A percentile compares a stretch with the other conserved stretches of the same genome.
Evolutionary conservation across 1,139 yeast species (phyloP).

Genomic region (Pichia sp.): DNA sequence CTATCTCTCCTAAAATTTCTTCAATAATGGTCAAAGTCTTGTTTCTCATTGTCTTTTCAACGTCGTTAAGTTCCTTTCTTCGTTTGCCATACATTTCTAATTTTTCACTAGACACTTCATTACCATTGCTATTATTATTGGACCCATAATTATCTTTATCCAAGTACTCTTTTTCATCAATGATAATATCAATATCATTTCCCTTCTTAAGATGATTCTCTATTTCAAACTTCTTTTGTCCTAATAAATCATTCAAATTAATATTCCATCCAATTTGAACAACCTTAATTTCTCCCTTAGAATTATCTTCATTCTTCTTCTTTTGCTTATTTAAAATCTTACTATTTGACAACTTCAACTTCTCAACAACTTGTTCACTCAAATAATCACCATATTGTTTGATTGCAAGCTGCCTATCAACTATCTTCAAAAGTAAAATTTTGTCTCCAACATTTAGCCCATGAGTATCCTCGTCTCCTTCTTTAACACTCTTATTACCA

Average conservation of each 20-base stretch:
- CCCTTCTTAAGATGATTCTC: constrained; percentile 34
- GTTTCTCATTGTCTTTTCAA: constrained; percentile 20
- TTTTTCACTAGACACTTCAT: constrained; percentile 2
- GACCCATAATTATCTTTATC: constrained; percentile 16
- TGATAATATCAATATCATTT: constrained; percentile 31
- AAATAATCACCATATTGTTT: constrained; percentile 35
- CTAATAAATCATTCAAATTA: constrained; percentile 34
- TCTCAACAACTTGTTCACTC: constrained; percentile 20
- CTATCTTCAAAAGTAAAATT: constrained; percentile 32
- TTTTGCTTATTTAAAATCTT: constrained; percentile 23
- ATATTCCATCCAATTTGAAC: constrained; percentile 42
- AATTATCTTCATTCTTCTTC: constrained; percentile 24
- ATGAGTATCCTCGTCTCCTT: constrained; percentile 5
- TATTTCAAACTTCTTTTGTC: constrained; percentile 41
- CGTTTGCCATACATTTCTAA: constrained; percentile 3
- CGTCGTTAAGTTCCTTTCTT: constrained; percentile 16
- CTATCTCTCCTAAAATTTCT: constrained; percentile 9
- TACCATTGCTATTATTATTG: neutral
- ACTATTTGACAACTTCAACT: constrained; percentile 15
- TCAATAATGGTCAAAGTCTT: constrained; percentile 17
- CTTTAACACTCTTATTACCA: constrained; percentile 9
- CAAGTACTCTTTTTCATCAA: constrained; percentile 29
- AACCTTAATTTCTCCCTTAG: constrained; percentile 26
- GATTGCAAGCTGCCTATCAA: constrained; percentile 32
- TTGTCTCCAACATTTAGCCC: constrained; percentile 13